Base-by-base conservation (phyloP, 2,329 filamentous ascomycete genomes). In the Ophiocordyceps polyrhachis-furcata region DNA sequence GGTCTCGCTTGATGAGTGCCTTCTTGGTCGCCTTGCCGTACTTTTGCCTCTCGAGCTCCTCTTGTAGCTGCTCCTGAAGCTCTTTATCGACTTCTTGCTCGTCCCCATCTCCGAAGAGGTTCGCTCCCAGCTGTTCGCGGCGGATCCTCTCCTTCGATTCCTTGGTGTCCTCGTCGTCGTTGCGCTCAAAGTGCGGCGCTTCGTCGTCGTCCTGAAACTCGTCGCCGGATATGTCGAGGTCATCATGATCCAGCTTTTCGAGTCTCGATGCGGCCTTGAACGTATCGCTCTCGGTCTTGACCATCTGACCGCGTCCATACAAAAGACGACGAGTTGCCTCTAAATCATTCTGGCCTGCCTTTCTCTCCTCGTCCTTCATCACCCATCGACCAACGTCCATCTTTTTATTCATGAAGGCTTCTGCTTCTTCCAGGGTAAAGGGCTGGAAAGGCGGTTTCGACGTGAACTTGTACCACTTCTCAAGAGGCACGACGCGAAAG, bases 401-500 rank as follows among this genome's bases (percentile, higher is more conserved):
- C 59, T 86, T 86, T 60, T 83, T 82, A 47, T 73, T 78, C 81
- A 93, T 86, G 46, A 79, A 70, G 45, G 81, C 81, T 58, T 96
- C 88, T 0, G 84, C 85, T 57, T 94, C 81, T 49, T 94, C 88
- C 12, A 88, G 78, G 0, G 77, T 81, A 59, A 88, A 75, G 0
- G 78, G 73, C 57, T 81, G 79, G 56, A 91, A 89, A 12, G 81
- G 75, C 45, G 85, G 83, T 58, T 89, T 89, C 40, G 80, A 72
- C 4, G 74, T 79, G 58, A 94, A 93, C 46, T 78, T 83, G 65
- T 98, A 98, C 80, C 84, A 95, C 56, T 95, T 94, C 62, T 98
- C 89, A 17, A 96, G 65, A 0, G 93, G 93, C 3, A 94, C 71
- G 77, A 96, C 83, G 47, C 80, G 79, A 58, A 93, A 91, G 43